Evolutionary conservation across 148 eudicot species (phyloP).

Genomic region (Oxyria digyna): DNA sequence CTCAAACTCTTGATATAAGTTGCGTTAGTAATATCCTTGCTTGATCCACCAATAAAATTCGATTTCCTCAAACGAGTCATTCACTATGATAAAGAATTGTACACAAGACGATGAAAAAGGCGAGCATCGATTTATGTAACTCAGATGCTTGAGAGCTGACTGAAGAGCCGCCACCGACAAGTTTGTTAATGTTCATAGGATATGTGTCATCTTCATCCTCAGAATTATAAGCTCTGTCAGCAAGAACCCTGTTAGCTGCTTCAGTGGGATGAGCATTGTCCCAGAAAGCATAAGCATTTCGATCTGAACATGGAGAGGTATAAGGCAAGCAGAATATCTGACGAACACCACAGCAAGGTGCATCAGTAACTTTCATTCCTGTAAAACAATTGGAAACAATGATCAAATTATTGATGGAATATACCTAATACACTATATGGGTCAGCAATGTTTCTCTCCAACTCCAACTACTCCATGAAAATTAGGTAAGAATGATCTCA

Average conservation of each 20-base stretch:
- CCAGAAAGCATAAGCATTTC: conserved; percentile 12
- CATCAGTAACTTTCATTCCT: conserved; percentile 8
- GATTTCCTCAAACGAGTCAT: not conserved
- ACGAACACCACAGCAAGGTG: conserved; percentile 3
- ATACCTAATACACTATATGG: conserved; percentile 2
- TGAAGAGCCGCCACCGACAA: not conserved
- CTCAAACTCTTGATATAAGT: not conserved
- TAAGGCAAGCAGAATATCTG: conserved; percentile 14
- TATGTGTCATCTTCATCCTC: conserved; percentile 17
- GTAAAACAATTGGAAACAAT: not conserved
- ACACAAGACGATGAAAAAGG: not conserved
- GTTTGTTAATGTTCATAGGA: conserved; percentile 25
- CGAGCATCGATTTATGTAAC: not conserved
- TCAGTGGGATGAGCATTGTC: conserved; percentile 18
- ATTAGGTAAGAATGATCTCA: conserved; percentile 6
- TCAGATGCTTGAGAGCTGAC: not conserved
- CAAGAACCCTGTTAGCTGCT: conserved; percentile 14
- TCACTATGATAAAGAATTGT: not conserved
- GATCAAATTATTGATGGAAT: not conserved
- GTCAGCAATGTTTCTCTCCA: not conserved
- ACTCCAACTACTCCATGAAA: conserved; percentile 5
- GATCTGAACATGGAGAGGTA: conserved; percentile 7
- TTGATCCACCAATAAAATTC: not conserved
- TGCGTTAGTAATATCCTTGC: not conserved
- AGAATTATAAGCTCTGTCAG: conserved; percentile 20